Percentiles rank a stretch among this genome's conserved stretches.
These are phyloP conservation scores for Sugiyamaella sp. DNA, from an alignment of 1,139 yeast genomes.

Conservation along the genomic window DNA sequence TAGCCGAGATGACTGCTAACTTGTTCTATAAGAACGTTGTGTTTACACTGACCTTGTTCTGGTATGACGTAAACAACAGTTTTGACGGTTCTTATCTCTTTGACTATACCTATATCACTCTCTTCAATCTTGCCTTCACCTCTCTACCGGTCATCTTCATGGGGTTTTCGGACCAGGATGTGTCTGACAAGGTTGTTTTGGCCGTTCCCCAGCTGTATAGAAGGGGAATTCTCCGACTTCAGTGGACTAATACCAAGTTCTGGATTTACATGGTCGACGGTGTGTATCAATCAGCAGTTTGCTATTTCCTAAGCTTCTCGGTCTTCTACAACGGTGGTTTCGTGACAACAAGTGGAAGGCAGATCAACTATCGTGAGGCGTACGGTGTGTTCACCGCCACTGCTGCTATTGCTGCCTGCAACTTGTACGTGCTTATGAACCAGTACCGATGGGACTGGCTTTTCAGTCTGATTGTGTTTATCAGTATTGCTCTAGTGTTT, in stretches of 20 bases:
- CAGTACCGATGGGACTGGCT: conserved; percentile 96
- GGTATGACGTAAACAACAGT: conserved; percentile 86
- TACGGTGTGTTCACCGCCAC: conserved; percentile 82
- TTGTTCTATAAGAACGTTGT: conserved; percentile 92
- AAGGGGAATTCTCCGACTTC: conserved; percentile 78
- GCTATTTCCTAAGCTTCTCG: conserved; percentile 84
- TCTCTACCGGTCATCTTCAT: conserved; percentile 90
- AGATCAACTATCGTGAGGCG: conserved; percentile 78
- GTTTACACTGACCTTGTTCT: conserved; percentile 83
- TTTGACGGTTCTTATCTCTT: conserved; percentile 92
- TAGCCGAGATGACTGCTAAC: conserved; percentile 91
- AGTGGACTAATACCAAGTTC: conserved; percentile 80
- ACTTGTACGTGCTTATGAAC: conserved; percentile 74
- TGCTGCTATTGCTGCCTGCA: conserved; percentile 80
- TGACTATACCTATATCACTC: conserved; percentile 89
- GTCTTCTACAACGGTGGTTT: conserved; percentile 60
- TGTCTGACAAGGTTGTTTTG: conserved; percentile 73
- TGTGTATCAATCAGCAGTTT: conserved; percentile 79
- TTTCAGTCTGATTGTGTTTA: conserved; percentile 59
- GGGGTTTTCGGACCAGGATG: conserved; percentile 94
- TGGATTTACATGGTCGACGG: conserved; percentile 84
- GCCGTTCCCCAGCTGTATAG: conserved; percentile 86
- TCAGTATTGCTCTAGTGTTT: conserved; percentile 71
- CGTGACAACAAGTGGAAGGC: conserved; percentile 63
- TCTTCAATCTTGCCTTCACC: conserved; percentile 92